These are phyloP conservation scores for Aristolochia californica DNA, from an alignment of 164 flowering plant genomes.

Conservation along the genomic window DNA sequence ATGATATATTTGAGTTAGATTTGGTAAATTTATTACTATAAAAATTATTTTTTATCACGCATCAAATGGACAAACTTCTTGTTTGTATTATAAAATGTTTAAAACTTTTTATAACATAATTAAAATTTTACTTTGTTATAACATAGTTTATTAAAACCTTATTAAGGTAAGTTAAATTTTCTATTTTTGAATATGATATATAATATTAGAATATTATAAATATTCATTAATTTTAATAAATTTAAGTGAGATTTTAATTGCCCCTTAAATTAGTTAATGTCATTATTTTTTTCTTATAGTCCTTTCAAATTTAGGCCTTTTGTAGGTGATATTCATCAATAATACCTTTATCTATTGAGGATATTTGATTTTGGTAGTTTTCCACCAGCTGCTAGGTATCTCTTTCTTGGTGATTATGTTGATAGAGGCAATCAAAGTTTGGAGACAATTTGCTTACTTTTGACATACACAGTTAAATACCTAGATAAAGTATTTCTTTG, in stretches of 20 bases:
- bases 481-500: constrained; percentile 32
- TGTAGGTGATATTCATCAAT: constrained; percentile 52
- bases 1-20: too few species aligned
- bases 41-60: not conserved
- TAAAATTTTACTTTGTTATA: not conserved
- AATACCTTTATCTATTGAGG: constrained; percentile 39
- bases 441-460: constrained; percentile 42
- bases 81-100: not conserved
- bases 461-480: constrained; percentile 43
- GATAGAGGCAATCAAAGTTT: constrained; percentile 47
- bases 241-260: too few species aligned
- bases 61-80: not conserved
- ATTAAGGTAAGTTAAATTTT: not conserved
- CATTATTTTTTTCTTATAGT: not conserved
- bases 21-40: not conserved
- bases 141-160: not conserved
- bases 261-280: not conserved
- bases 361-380: constrained; percentile 44
- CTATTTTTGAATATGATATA: not conserved
- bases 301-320: not conserved
- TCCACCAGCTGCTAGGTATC: constrained; percentile 39
- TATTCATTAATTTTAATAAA: too few species aligned
- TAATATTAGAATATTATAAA: too few species aligned
- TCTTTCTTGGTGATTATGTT: constrained; percentile 52
- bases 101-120: too few species aligned